These are phyloP conservation scores for Pilatotrama ljubarskyi DNA, from an alignment of 768 basidiomycete genomes.

Conservation along the genomic window DNA sequence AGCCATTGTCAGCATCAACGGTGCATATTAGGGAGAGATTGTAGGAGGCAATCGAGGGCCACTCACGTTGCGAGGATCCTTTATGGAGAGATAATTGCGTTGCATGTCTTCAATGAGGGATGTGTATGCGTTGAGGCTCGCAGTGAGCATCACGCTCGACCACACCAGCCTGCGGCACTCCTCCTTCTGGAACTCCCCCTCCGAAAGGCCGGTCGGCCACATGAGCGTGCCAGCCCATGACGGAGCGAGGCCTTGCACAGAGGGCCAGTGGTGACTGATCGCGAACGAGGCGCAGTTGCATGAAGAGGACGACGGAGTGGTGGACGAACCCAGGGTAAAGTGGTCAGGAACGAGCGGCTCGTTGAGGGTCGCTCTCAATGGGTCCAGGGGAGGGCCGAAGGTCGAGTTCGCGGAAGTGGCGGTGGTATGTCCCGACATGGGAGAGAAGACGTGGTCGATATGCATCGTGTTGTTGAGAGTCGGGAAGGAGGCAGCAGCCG, in stretches of 20 bases:
- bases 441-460: background rate
- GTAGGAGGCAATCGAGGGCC: background rate
- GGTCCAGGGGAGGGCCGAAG: background rate
- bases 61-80: constrained; percentile 65
- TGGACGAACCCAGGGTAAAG: background rate
- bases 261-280: constrained; percentile 51
- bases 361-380: background rate
- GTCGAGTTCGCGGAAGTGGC: background rate
- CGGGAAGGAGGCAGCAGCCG: constrained; percentile 45
- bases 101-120: constrained; percentile 37
- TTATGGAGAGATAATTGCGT: constrained; percentile 36
- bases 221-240: constrained; percentile 64
- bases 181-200: constrained; percentile 67
- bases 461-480: background rate
- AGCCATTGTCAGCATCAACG: background rate
- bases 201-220: constrained; percentile 49
- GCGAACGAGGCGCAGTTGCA: constrained; percentile 38
- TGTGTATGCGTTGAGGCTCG: constrained; percentile 62
- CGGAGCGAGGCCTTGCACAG: constrained; percentile 53
- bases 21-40: background rate
- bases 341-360: constrained; percentile 2
- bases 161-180: constrained; percentile 73
- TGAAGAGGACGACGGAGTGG: background rate
- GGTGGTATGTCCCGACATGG: background rate
- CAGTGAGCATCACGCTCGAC: constrained; percentile 63